phyloP scores from a whole-genome alignment of 169 alveolate genomes.

The Amoebophrya sp. region DNA sequence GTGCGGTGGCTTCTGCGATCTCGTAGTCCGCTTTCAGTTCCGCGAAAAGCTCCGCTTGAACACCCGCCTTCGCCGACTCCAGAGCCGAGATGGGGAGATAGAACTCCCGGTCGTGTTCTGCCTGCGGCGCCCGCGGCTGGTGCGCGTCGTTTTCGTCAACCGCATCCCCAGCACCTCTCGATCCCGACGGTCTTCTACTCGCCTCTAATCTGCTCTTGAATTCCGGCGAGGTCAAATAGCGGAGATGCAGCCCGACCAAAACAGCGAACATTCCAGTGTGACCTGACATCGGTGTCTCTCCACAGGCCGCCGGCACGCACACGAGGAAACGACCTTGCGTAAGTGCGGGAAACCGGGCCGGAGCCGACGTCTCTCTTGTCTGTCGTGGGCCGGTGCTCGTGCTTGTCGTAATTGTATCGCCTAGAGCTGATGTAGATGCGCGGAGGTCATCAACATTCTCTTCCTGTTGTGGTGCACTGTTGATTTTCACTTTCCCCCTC shows the following conservation, averaged over 20 bases:
- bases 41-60: not conserved
- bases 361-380: too few relatives aligned
- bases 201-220: too few relatives aligned
- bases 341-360: not conserved
- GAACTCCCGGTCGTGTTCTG: not conserved
- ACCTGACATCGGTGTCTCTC: not conserved
- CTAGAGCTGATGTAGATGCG: too few relatives aligned
- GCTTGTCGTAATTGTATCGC: too few relatives aligned
- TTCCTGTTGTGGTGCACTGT: too few relatives aligned
- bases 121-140: too few relatives aligned
- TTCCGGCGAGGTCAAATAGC: not conserved
- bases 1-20: not conserved
- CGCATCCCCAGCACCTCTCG: too few relatives aligned
- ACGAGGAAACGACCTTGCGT: not conserved
- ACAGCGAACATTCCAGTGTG: not conserved
- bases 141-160: too few relatives aligned
- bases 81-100: not conserved
- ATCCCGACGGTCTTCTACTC: not conserved
- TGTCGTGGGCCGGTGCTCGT: too few relatives aligned
- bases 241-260: not conserved
- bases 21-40: not conserved
- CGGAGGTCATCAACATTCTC: too few relatives aligned
- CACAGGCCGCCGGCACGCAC: not conserved
- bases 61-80: not conserved
- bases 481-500: too few relatives aligned